Percentiles rank a stretch among this genome's conserved stretches.
These are phyloP conservation scores for Apiospora phragmitis DNA, from an alignment of 2,329 filamentous ascomycete genomes.

Conservation along the genomic window DNA sequence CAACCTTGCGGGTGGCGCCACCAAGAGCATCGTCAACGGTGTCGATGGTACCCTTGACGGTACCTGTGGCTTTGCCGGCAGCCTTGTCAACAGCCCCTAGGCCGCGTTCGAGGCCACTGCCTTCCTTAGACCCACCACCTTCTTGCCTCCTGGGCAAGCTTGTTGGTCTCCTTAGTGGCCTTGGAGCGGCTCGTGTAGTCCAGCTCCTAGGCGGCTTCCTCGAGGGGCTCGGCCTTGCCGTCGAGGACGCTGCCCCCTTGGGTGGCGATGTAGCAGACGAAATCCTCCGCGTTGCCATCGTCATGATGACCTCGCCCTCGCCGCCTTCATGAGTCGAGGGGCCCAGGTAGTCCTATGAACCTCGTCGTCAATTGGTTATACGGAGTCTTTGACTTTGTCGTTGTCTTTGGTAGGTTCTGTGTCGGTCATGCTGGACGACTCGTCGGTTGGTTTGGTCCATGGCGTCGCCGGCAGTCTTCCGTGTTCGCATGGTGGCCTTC, in stretches of 20 bases:
- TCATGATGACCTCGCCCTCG: slow-evolving; percentile 56
- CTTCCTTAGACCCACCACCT: not conserved
- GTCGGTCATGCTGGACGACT: not conserved
- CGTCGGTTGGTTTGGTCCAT: not conserved
- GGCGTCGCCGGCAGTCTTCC: not conserved
- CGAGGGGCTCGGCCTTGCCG: slow-evolving; percentile 34
- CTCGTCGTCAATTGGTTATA: slow-evolving; percentile 6
- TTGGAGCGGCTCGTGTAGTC: slow-evolving; percentile 31
- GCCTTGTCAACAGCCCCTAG: slow-evolving; percentile 25
- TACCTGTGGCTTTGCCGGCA: slow-evolving; percentile 21
- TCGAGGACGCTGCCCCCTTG: slow-evolving; percentile 36
- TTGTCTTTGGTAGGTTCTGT: not conserved
- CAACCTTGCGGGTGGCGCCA: slow-evolving; percentile 21
- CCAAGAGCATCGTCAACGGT: no score
- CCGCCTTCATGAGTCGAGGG: slow-evolving; percentile 23
- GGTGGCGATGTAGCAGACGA: slow-evolving; percentile 33
- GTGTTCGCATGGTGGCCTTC: not conserved
- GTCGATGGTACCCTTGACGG: no score
- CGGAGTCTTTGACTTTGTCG: slow-evolving; percentile 8
- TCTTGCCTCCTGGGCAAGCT: slow-evolving; percentile 7
- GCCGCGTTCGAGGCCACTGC: slow-evolving; percentile 19
- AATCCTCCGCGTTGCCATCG: slow-evolving; percentile 40
- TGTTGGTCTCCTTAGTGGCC: not conserved
- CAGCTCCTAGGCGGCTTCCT: slow-evolving; percentile 28
- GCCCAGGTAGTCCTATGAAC: slow-evolving; percentile 11